Evolutionary conservation across 768 basidiomycete genomes (phyloP), one percentile per base, ranked within the genome.

Genomic region (Asterophora lycoperdoides): DNA sequence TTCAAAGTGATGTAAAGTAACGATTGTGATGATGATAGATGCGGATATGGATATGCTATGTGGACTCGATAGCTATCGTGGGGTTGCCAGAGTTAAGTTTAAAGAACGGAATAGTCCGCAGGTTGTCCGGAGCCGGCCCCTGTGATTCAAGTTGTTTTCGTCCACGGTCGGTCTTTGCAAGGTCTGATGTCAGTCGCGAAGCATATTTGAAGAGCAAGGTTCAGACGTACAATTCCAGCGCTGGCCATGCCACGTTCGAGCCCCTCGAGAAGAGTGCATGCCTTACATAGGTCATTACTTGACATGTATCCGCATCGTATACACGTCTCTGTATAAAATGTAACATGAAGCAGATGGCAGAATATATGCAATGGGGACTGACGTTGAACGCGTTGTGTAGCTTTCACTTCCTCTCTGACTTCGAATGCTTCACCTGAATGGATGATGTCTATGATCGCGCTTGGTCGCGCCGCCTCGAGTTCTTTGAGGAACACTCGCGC

Each of bases 401-500:
- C 84, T 60, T 84, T 89, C n/a, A 94, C 80, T 54, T 88, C 88
- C 40, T 91, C 86, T 54, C 79, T 81, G 17, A 94, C 72, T 62
- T 92, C 89, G 58, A 93, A 93, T 1, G 89, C 85, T 62, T 97
- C 94, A 6, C 94, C 94, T 0, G 89, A 93, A 65, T 96, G 92
- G 23, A 98, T 96, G 52, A 98, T 95, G 64, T 99, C 96, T 53
- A 99, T 91, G 56, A 99, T 96, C 1, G 91, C 91, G 60, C 88
- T 92, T 0, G 96, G 94, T 10, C 96, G 78, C 17, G 93, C 86
- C 0, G 87, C 90, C 70, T 99, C 96, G 11, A 98, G 75, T 55
- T 96, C 92, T 67, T 99, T 99, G 33, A 99, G 78, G 59, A 98
- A 95, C 0, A 81, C 83, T 41, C 96, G 79, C 1, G 96, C 93